phyloP scores from a whole-genome alignment of 2,329 filamentous ascomycete species.

The Chaetomium olivaceum region DNA sequence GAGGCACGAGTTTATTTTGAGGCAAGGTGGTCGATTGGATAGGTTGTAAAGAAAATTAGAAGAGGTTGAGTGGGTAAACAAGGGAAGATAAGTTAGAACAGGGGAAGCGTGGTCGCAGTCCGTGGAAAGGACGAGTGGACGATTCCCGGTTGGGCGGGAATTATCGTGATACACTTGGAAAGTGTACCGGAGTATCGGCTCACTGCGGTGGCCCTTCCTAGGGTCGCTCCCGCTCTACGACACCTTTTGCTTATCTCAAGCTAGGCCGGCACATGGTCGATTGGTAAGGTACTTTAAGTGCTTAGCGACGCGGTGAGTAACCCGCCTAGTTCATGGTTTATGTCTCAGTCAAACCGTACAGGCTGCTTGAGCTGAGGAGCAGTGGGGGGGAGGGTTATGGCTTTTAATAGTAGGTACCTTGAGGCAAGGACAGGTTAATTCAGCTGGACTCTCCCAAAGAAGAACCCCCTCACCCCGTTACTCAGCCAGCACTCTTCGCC shows the following conservation, averaged over 20 bases:
- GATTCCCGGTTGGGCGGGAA: not conserved
- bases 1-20: not conserved
- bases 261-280: too few species aligned
- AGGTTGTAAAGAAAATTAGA: not conserved
- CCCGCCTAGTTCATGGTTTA: too few species aligned
- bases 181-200: not conserved
- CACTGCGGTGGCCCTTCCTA: not conserved
- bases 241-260: not conserved
- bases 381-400: not conserved
- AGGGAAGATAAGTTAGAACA: not conserved
- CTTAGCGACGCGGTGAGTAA: too few species aligned
- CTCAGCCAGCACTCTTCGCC: slow-evolving; percentile 86
- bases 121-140: not conserved
- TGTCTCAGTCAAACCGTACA: too few species aligned
- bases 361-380: not conserved
- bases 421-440: not conserved
- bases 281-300: too few species aligned
- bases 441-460: slow-evolving; percentile 48
- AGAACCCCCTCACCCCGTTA: slow-evolving; percentile 82
- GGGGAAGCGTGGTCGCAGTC: not conserved
- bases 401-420: not conserved
- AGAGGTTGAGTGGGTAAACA: not conserved
- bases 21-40: not conserved
- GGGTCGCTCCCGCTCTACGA: not conserved
- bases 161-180: not conserved